A percentile compares a stretch with the other conserved stretches of the same genome.
Evolutionary conservation across 176 grass and related monocot genomes (phyloP).

Genomic region (Paspalum notatum): DNA sequence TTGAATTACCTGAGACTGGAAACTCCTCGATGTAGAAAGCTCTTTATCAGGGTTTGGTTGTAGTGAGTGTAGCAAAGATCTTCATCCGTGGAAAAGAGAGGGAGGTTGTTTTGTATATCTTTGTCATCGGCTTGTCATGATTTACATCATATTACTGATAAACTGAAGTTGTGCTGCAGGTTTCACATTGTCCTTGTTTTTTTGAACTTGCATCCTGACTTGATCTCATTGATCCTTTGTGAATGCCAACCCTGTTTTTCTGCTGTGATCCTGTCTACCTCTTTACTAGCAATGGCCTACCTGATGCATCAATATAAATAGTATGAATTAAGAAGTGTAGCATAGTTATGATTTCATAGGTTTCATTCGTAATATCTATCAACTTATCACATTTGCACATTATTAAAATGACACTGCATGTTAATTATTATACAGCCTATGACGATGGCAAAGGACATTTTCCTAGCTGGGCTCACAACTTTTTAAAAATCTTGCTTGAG

Average conservation of each 20-base stretch:
- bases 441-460: background rate
- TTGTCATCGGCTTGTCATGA: background rate
- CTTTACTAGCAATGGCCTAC: background rate
- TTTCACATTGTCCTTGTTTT: background rate
- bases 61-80: background rate
- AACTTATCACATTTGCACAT: slow-evolving; percentile 5
- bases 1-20: background rate
- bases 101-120: background rate
- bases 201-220: background rate
- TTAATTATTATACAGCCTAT: slow-evolving; percentile 15
- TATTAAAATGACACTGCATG: background rate
- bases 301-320: slow-evolving; percentile 13
- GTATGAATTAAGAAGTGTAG: background rate
- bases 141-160: background rate
- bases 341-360: slow-evolving; percentile 5
- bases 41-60: background rate
- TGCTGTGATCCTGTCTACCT: background rate
- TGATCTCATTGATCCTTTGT: background rate
- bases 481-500: background rate
- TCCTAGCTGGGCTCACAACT: background rate
- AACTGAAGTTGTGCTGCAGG: background rate
- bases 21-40: background rate
- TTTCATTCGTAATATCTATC: slow-evolving; percentile 5
- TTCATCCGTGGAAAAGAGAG: background rate
- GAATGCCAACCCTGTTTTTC: background rate